Evolutionary conservation across 2,329 filamentous ascomycete species (phyloP).

Genomic region (Didymella segeticola): DNA sequence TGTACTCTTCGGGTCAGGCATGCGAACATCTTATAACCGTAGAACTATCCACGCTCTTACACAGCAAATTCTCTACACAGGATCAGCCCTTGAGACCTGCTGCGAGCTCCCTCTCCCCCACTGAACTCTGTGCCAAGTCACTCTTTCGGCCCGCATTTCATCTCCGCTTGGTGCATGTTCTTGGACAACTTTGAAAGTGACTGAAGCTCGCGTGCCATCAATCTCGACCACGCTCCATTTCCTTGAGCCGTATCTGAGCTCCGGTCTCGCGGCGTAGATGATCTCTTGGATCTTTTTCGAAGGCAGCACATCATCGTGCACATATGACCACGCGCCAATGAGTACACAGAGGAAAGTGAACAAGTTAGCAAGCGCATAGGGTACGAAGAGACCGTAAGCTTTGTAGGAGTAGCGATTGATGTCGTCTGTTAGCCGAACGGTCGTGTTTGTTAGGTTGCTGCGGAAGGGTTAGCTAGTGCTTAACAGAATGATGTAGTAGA

Average conservation of each 20-base stretch:
- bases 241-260: not conserved
- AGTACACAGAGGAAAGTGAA: not conserved
- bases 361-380: not conserved
- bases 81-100: not conserved
- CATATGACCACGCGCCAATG: not conserved
- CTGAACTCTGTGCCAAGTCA: not conserved
- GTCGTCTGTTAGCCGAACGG: not conserved
- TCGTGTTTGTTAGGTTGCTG: not conserved
- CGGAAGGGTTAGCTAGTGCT: not conserved
- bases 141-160: not conserved
- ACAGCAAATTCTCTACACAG: not conserved
- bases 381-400: not conserved
- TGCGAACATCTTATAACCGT: not conserved
- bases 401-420: not conserved
- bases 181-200: not conserved
- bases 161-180: not conserved
- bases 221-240: not conserved
- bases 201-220: not conserved
- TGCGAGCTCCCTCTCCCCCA: not conserved
- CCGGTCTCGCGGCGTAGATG: not conserved
- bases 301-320: not conserved
- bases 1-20: too few species aligned
- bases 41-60: not conserved
- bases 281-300: not conserved
- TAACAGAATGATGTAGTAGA: not conserved